Evolutionary conservation across 495 filamentous ascomycete genomes (phyloP), one percentile per base, ranked within the genome.

Genomic region (Penicillium cosmopolitanum): DNA sequence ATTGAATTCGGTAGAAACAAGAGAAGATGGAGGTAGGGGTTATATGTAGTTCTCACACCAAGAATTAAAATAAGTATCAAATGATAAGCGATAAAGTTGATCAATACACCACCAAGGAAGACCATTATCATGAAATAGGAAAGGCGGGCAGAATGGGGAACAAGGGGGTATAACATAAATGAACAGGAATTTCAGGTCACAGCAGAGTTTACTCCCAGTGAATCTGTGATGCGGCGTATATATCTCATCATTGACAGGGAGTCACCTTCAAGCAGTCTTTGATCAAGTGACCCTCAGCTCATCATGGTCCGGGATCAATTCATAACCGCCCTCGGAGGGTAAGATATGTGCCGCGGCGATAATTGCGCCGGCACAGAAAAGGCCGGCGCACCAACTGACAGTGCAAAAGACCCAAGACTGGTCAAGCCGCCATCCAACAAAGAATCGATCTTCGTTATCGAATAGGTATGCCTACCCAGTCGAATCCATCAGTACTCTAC

Each of bases 401-500:
- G 87, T 91, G 69, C 88, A 92, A 38, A 94, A 80, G 10, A 88
- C 79, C 85, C 88, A 96, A 6, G 88, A 89, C 56, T 83, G 80
- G 65, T 89, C 92, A 51, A 98, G 80, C 58, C 80, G 79, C 90
- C 94, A 97, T 50, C 93, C 94, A 18, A 88, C 82, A 66, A 89
- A 87, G 72, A 97, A 98, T 46, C 92, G 84, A 51, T 90, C 87
- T 64, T 97, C 92, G 68, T 91, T 83, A 56, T 96, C 89, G 73
- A 85, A 94, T 3, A 96, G 79, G 66, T 91, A 94, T 50, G 88
- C 85, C 89, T 97, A 65, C 6, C 16, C 15, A 28, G 12, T 9
- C n/a, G 47, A 34, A 15, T 28, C 10, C 9, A 28, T 44, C 21
- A 55, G 36, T 13, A 38, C 15, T 18, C 25, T 10, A 31, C 3